Conservation (phyloP, 2,329 filamentous ascomycete genomes). For the Pseudodiploospora longispora region DNA sequence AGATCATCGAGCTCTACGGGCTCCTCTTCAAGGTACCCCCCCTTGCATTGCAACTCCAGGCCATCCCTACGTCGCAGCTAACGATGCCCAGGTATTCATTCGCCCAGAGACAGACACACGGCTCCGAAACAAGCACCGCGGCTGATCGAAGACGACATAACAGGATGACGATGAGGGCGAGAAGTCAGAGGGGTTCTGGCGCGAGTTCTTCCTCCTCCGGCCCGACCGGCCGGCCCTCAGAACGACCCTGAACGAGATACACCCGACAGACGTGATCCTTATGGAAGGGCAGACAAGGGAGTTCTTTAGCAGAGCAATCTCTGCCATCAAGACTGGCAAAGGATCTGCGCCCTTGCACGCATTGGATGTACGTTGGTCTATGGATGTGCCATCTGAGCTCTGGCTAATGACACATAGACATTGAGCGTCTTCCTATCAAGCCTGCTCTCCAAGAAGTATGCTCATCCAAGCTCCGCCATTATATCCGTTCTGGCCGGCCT, state of each 20-base stretch:
- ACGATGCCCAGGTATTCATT: conserved; percentile 17
- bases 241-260: conserved; percentile 59
- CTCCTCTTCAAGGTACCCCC: conserved; percentile 59
- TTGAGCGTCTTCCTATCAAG: conserved; percentile 79
- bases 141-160: conserved; percentile 19
- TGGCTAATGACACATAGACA: conserved; percentile 50
- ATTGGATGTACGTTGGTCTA: conserved; percentile 61
- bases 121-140: conserved; percentile 12
- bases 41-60: not conserved
- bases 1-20: conserved; percentile 86
- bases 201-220: conserved; percentile 84
- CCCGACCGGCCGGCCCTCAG: conserved; percentile 66
- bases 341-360: conserved; percentile 66
- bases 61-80: too few relatives aligned
- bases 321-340: conserved; percentile 53
- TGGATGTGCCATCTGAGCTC: conserved; percentile 23
- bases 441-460: conserved; percentile 81
- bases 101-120: not conserved
- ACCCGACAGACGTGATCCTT: conserved; percentile 66
- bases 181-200: conserved; percentile 86
- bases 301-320: conserved; percentile 68
- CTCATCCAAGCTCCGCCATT: conserved; percentile 90
- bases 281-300: conserved; percentile 71
- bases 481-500: conserved; percentile 85
- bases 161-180: conserved; percentile 59